Evolutionary conservation across 192 early-diverging fungal genomes (phyloP).

Genomic region (Backusella australiensis): DNA sequence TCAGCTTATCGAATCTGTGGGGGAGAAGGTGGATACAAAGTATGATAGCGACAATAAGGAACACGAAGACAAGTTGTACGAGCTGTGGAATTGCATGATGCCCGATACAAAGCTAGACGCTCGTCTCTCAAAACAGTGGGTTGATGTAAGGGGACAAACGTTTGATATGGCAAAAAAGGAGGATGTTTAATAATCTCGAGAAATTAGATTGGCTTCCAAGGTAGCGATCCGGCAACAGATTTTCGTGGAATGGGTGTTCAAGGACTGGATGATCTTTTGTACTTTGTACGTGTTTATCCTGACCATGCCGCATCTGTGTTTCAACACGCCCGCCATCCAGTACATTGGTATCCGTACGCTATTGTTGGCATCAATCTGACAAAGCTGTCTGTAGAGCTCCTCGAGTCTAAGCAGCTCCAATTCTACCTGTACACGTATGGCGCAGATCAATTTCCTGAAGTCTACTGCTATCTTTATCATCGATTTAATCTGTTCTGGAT

Average conservation of each 20-base stretch:
- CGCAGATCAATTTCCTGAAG: slow-evolving; percentile 58
- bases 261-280: slow-evolving; percentile 69
- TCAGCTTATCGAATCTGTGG: not conserved
- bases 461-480: slow-evolving; percentile 74
- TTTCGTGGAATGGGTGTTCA: slow-evolving; percentile 87
- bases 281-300: slow-evolving; percentile 61
- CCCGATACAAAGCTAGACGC: slow-evolving; percentile 46
- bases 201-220: slow-evolving; percentile 78
- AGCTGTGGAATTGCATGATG: slow-evolving; percentile 65
- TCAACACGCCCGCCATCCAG: slow-evolving; percentile 55
- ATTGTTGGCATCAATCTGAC: slow-evolving; percentile 82
- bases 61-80: slow-evolving; percentile 7
- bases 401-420: slow-evolving; percentile 65
- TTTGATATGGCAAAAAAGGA: not conserved
- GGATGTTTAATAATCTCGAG: no score
- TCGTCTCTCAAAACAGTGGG: slow-evolving; percentile 64
- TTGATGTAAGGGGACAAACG: slow-evolving; percentile 25
- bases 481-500: slow-evolving; percentile 67
- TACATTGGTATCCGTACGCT: slow-evolving; percentile 79
- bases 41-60: not conserved
- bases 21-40: not conserved
- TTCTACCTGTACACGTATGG: slow-evolving; percentile 61
- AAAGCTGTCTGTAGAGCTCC: slow-evolving; percentile 54
- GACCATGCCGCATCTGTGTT: slow-evolving; percentile 50
- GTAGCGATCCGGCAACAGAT: slow-evolving; percentile 79